Percentiles rank a stretch among this genome's conserved stretches.
Conservation (phyloP, 306 rosid species). For the Vachellia pachyceras region DNA sequence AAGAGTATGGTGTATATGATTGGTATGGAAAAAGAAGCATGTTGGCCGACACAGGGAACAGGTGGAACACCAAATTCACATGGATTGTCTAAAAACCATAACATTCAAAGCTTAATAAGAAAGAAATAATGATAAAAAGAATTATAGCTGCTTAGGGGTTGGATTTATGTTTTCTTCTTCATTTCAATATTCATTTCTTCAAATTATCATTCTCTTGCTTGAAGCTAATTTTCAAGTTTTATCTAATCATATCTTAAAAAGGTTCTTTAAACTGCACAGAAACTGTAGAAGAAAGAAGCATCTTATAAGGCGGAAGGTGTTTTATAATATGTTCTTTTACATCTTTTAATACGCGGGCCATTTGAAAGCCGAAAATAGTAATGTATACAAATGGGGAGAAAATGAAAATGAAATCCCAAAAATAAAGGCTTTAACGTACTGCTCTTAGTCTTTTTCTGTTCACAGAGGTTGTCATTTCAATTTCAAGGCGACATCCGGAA, state of each 20-base stretch:
- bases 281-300: slow-evolving; percentile 13
- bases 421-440: not conserved
- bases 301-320: slow-evolving; percentile 1
- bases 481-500: not conserved
- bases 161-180: not conserved
- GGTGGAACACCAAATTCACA: slow-evolving; percentile 55
- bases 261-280: not conserved
- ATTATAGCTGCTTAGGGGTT: not conserved
- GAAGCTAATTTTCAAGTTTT: slow-evolving; percentile 6
- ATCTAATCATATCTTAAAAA: not conserved
- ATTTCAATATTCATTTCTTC: not conserved
- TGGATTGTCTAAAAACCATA: slow-evolving; percentile 50
- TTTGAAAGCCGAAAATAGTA: slow-evolving; percentile 6
- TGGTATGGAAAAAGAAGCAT: slow-evolving; percentile 42
- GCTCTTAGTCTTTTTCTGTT: not conserved
- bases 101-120: slow-evolving; percentile 1
- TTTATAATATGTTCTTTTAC: slow-evolving; percentile 2
- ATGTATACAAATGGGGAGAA: not conserved
- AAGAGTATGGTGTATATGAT: slow-evolving; percentile 43
- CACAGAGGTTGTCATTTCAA: too few species aligned
- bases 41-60: slow-evolving; percentile 49
- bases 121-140: not conserved
- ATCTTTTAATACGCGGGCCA: slow-evolving; percentile 3
- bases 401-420: not conserved
- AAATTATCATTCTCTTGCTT: not conserved